phyloP scores from a whole-genome alignment of 2,329 filamentous ascomycete genomes.

The Fusarium chuoi region DNA sequence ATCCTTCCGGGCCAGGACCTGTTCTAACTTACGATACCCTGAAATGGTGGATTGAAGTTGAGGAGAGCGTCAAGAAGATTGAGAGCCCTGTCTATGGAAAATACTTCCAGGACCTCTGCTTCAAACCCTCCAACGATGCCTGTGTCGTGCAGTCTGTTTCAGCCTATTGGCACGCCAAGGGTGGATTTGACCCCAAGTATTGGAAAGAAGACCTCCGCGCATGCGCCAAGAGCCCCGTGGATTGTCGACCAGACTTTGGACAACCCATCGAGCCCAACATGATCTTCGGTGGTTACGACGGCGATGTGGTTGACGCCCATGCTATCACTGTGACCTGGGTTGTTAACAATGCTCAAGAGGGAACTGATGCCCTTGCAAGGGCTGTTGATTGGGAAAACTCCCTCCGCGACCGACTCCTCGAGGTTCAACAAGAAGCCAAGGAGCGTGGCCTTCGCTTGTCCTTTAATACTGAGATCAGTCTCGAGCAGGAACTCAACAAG shows the following conservation, averaged over 20 bases:
- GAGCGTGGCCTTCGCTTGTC: conserved; percentile 85
- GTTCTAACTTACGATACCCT: conserved; percentile 91
- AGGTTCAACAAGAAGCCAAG: conserved; percentile 82
- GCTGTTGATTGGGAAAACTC: conserved; percentile 92
- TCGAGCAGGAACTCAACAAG: conserved; percentile 97
- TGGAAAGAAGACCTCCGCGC: conserved; percentile 79
- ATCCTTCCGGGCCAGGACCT: conserved; percentile 70
- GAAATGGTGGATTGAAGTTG: conserved; percentile 92
- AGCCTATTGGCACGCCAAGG: conserved; percentile 81
- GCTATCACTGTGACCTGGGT: conserved; percentile 96
- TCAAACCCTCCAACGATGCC: conserved; percentile 88
- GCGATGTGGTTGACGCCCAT: conserved; percentile 75
- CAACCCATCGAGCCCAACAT: conserved; percentile 88
- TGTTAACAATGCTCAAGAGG: conserved; percentile 84
- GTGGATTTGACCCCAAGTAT: conserved; percentile 51
- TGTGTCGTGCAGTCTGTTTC: conserved; percentile 95
- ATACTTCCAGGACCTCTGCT: conserved; percentile 85
- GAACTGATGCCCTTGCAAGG: conserved; percentile 72
- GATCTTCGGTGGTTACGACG: conserved; percentile 83
- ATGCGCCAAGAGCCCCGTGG: conserved; percentile 83
- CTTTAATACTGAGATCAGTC: conserved; percentile 93
- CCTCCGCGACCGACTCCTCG: conserved; percentile 77
- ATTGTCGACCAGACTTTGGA: conserved; percentile 87
- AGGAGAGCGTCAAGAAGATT: conserved; percentile 77
- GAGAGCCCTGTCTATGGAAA: conserved; percentile 75